phyloP scores from a whole-genome alignment of 1,284 basidiomycete genomes.

The Malassezia yamatoensis region DNA sequence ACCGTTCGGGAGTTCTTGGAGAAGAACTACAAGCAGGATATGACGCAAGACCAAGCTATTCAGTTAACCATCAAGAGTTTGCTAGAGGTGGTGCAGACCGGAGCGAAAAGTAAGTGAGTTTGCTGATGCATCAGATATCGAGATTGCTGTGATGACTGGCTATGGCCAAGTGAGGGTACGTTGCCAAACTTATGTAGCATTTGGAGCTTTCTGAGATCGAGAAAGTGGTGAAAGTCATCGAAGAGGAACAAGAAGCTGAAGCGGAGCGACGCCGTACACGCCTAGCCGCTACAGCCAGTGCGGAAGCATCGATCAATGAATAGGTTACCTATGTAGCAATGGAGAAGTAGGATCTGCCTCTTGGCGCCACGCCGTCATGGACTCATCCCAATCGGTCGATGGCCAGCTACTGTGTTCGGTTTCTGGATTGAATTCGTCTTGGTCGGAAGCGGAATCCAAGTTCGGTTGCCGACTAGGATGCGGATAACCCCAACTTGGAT shows the following conservation, averaged over 20 bases:
- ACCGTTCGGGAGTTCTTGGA: conserved; percentile 97
- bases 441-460: not conserved
- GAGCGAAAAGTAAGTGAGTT: conserved; percentile 65
- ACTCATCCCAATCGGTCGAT: too few species aligned
- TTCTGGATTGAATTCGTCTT: not conserved
- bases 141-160: conserved; percentile 42
- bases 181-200: conserved; percentile 16
- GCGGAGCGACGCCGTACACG: conserved; percentile 43
- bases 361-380: too few species aligned
- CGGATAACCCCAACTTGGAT: not conserved
- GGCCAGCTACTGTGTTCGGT: too few species aligned
- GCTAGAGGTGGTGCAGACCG: conserved; percentile 96
- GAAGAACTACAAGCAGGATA: conserved; percentile 90
- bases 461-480: not conserved
- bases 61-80: conserved; percentile 92
- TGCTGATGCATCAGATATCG: conserved; percentile 27
- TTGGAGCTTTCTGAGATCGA: conserved; percentile 42
- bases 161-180: conserved; percentile 33
- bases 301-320: conserved; percentile 31
- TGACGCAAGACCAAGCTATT: conserved; percentile 77
- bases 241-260: conserved; percentile 43
- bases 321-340: not conserved
- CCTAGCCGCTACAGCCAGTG: conserved; percentile 43
- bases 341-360: too few species aligned
- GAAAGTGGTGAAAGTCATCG: conserved; percentile 42